Percentiles rank a stretch among this genome's conserved stretches.
These are phyloP conservation scores for Fusarium denticulatum DNA, from an alignment of 2,329 filamentous ascomycete species.

Conservation along the genomic window DNA sequence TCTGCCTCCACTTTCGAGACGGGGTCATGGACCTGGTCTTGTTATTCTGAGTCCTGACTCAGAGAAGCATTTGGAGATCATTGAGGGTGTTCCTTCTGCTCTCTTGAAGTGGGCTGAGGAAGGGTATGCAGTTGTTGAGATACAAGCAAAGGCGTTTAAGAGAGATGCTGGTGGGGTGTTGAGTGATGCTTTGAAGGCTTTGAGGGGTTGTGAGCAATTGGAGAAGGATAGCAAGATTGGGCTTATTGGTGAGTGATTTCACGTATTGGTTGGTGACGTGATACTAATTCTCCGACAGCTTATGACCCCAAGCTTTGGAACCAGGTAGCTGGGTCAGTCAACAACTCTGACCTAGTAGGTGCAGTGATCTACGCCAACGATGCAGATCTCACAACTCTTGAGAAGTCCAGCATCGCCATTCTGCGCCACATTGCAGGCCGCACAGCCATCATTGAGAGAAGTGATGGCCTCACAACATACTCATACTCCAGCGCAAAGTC, in stretches of 20 bases:
- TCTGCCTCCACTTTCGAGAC: conserved; percentile 48
- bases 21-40: conserved; percentile 51
- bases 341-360: not conserved
- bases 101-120: conserved; percentile 77
- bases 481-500: conserved; percentile 51
- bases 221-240: conserved; percentile 52
- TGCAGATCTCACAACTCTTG: not conserved
- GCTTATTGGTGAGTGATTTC: conserved; percentile 46
- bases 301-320: conserved; percentile 39
- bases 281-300: not conserved
- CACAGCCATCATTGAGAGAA: not conserved
- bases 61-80: conserved; percentile 14
- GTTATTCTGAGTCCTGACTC: conserved; percentile 42
- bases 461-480: conserved; percentile 46
- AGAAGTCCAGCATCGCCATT: conserved; percentile 3
- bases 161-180: conserved; percentile 21
- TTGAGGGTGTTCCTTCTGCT: conserved; percentile 59
- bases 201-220: conserved; percentile 43
- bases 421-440: conserved; percentile 33
- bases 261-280: no score
- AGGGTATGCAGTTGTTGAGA: conserved; percentile 69
- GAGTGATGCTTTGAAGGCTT: conserved; percentile 28
- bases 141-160: conserved; percentile 46
- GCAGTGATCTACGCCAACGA: conserved; percentile 36
- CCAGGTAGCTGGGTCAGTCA: not conserved